Evolutionary conservation across 2,329 filamentous ascomycete genomes (phyloP).

Genomic region (Exophiala sp.): DNA sequence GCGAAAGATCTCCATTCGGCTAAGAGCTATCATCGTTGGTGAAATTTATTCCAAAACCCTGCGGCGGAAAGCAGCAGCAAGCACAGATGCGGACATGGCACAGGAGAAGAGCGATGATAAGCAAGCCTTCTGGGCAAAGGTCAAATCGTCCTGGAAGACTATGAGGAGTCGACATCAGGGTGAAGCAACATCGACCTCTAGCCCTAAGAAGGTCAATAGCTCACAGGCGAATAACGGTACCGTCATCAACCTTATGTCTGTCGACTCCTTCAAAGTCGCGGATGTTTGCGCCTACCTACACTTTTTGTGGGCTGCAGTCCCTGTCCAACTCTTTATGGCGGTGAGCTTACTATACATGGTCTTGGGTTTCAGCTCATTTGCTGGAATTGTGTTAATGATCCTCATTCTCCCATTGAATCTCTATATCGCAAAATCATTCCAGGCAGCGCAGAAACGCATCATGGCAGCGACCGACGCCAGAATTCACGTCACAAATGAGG

Average conservation of each 20-base stretch:
- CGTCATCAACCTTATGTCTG: conserved; percentile 99
- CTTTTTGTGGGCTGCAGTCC: conserved; percentile 87
- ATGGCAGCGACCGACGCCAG: conserved; percentile 89
- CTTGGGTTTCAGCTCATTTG: conserved; percentile 87
- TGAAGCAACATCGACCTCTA: conserved; percentile 13
- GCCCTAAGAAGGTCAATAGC: conserved; percentile 42
- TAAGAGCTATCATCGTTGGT: conserved; percentile 91
- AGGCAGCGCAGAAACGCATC: conserved; percentile 80
- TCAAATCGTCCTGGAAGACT: conserved; percentile 53
- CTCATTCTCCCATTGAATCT: conserved; percentile 87
- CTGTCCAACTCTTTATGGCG: conserved; percentile 78
- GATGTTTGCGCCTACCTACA: conserved; percentile 93
- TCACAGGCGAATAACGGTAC: conserved; percentile 87
- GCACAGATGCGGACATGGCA: conserved; percentile 67
- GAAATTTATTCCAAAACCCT: conserved; percentile 97
- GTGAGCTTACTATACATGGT: conserved; percentile 79
- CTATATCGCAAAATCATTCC: conserved; percentile 77
- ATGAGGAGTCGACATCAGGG: conserved; percentile 32
- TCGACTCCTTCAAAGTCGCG: conserved; percentile 97
- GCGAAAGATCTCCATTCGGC: conserved; percentile 84
- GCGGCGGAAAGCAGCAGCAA: conserved; percentile 77
- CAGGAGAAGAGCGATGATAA: conserved; percentile 38
- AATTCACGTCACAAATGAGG: conserved; percentile 94
- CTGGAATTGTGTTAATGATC: conserved; percentile 84
- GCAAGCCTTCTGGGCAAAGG: conserved; percentile 41